Evolutionary conservation across 139 green algal genomes (phyloP), one percentile per base, ranked within the genome.

Genomic region (Chlorella sp.): DNA sequence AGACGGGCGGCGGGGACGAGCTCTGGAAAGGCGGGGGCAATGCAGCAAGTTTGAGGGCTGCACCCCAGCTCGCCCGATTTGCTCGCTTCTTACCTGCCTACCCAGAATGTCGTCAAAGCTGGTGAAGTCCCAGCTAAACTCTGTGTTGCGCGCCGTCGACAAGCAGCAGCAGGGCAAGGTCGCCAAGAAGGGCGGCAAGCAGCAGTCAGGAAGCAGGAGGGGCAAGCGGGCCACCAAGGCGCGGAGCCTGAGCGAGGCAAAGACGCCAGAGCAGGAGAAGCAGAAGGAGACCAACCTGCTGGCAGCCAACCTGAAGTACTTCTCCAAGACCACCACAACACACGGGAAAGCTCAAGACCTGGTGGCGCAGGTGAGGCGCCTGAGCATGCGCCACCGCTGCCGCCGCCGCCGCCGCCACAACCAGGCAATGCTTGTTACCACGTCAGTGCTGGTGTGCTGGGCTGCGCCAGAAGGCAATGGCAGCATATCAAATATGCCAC

Each of bases 281-380:
- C 28, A 82, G 42, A 81, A 83, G 1, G 60, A 83, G n/a, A 53
- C 86, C 34, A 48, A 84, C 26, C 36, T 91, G 1, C 60, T 88
- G 22, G 73, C 79, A 30, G 37, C 71, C 19, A 96, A 96, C 85
- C 68, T 96, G 3, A 80, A 89, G n/a, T 96, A 95, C 78, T 96
- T 90, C 79, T 90, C 90, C 16, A 77, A 42, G 2, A 96, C 93
- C 0, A 83, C 80, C 22, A 22, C 71, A 0, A 36, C 84, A 3
- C 18, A 40, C 12, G 75, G 86, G 12, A 60, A 79, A 30, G 75
- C 89, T 3, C 57, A 86, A 14, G 89, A 92, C 40, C 77, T 92
- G 7, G 26, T 92, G 7, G 15, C 85, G 15, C 57, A 92, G 86
- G 89, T 89, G 53, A 1, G 53, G 19, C 28, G n/a, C 26, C 22